These are phyloP conservation scores for Simmondsia chinensis DNA, from an alignment of 148 eudicot genomes.

Conservation along the genomic window DNA sequence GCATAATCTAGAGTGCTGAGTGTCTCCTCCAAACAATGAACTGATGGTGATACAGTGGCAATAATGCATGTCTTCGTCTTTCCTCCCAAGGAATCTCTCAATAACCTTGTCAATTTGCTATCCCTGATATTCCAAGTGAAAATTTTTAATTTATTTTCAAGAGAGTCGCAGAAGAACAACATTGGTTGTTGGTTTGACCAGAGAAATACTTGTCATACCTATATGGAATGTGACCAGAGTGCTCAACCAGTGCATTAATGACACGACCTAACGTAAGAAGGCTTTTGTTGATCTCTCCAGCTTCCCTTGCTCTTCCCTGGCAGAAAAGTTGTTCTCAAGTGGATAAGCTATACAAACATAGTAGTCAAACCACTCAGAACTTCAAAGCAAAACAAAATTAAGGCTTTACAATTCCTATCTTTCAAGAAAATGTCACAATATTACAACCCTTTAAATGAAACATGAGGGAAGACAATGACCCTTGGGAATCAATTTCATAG, in stretches of 20 bases:
- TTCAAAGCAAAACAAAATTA: no score
- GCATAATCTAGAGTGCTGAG: conserved; percentile 98
- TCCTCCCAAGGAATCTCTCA: conserved; percentile 99
- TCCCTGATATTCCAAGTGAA: no score
- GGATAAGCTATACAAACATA: no score
- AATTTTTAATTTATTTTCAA: no score
- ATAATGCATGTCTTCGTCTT: conserved; percentile 97
- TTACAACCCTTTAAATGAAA: no score
- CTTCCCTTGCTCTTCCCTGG: conserved; percentile 98
- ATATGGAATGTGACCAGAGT: conserved; percentile 91
- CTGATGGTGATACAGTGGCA: conserved; percentile 91
- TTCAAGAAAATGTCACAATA: not conserved
- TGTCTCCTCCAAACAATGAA: conserved; percentile 87
- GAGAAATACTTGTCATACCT: conserved; percentile 48
- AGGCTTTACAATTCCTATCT: no score
- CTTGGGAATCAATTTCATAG: no score
- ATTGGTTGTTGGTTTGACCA: no score
- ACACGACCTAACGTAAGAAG: conserved; percentile 95
- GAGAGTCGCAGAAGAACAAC: no score
- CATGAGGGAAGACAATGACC: no score
- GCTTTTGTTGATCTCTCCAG: conserved; percentile 98
- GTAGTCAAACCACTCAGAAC: no score
- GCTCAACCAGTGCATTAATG: conserved; percentile 95
- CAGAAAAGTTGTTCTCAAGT: conserved; percentile 8
- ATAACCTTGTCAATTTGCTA: conserved; percentile 88